These are phyloP conservation scores for Tulasnella sp. DNA, from an alignment of 768 basidiomycete genomes.

Conservation along the genomic window DNA sequence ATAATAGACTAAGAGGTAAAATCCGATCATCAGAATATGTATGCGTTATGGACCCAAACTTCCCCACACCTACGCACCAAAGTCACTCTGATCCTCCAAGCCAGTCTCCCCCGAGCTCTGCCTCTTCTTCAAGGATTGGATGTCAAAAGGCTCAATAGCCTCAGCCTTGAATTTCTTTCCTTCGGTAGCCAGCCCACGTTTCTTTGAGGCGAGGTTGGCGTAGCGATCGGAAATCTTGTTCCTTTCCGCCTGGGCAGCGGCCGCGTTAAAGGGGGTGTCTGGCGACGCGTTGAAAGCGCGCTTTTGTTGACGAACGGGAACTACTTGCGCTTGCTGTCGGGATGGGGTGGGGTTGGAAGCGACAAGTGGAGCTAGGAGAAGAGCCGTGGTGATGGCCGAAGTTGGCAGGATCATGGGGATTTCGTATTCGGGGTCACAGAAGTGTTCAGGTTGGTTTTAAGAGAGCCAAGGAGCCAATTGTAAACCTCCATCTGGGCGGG, in stretches of 20 bases:
- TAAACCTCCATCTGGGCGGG: background rate
- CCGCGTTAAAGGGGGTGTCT: background rate
- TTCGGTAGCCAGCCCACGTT: background rate
- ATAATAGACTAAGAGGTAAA: background rate
- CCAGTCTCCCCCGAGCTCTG: background rate
- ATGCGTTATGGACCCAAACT: background rate
- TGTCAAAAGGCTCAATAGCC: conserved; percentile 4
- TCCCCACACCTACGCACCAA: background rate
- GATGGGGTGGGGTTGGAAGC: background rate
- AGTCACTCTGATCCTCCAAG: background rate
- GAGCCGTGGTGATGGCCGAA: background rate
- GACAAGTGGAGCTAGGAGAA: background rate
- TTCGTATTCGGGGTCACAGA: background rate
- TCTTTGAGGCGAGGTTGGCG: background rate
- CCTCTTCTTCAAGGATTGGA: conserved; percentile 1
- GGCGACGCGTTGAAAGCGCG: background rate
- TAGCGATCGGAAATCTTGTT: background rate
- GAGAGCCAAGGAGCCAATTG: background rate
- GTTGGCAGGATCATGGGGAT: background rate
- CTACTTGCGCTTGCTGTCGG: background rate
- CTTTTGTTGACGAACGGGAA: background rate
- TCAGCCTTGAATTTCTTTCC: background rate
- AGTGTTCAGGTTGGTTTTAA: background rate
- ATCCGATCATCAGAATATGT: background rate
- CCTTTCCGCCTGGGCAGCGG: background rate